These are phyloP conservation scores for Dryas octopetala DNA, from an alignment of 306 rosid species.

Conservation along the genomic window DNA sequence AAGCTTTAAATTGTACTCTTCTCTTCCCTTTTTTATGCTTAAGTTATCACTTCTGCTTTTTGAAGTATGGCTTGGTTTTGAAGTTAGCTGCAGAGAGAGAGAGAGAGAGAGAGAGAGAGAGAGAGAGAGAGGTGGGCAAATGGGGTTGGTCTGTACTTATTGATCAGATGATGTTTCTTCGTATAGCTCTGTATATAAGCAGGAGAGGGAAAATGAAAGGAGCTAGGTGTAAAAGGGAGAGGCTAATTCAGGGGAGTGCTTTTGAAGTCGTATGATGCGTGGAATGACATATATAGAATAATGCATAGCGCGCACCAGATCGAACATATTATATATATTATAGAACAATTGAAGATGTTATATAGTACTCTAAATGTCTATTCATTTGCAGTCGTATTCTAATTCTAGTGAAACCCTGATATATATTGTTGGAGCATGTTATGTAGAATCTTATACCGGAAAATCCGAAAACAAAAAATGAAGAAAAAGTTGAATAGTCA, in stretches of 20 bases:
- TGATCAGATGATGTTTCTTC: too few species aligned
- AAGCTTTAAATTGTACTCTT: too few species aligned
- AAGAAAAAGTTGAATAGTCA: too few species aligned
- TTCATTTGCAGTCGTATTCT: constrained; percentile 4
- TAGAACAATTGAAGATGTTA: background rate
- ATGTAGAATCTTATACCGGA: background rate
- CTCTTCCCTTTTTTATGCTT: background rate
- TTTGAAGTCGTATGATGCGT: background rate
- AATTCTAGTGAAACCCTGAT: background rate
- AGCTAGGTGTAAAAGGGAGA: too few species aligned
- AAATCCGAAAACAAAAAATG: background rate
- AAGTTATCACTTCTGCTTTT: background rate
- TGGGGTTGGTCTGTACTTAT: background rate
- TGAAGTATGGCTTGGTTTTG: background rate
- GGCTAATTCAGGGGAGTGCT: too few species aligned
- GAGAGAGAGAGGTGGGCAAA: background rate
- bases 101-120: background rate
- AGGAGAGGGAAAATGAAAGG: too few species aligned
- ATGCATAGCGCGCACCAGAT: background rate
- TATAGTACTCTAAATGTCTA: background rate
- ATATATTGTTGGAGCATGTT: background rate
- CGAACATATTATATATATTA: background rate
- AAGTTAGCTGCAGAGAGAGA: background rate
- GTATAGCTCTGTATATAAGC: too few species aligned
- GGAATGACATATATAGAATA: too few species aligned